Evolutionary conservation across 352 stramenopile species (phyloP), one percentile per base, ranked within the genome.

Genomic region (Albugo candida): DNA sequence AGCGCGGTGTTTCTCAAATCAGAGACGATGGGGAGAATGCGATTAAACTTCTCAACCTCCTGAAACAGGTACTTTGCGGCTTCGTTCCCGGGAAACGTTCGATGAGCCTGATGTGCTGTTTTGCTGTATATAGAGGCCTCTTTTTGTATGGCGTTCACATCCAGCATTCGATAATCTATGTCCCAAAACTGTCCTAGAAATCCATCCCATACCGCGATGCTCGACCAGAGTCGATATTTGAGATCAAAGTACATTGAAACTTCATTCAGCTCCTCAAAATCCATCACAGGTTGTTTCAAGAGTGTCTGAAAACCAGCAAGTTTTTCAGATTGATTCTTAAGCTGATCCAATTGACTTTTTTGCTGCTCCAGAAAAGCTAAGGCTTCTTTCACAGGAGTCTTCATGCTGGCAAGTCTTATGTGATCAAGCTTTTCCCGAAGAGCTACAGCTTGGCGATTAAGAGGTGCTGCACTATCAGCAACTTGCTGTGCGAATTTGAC

Each of bases 181-280:
- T 75, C 67, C 0, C 83, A 66, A 51, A 92, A 95, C 13, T 54
- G 62, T 8, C 67, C 58, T 0, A 77, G 84, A 17, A 95, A 61
- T 5, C 70, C 54, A 38, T 79, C 68, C 87, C 87, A 97, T 14
- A 91, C 68, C 47, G 81, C 51, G 13, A 95, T 50, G 0, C 81
- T 82, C 19, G 66, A 75, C 87, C 87, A 97, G 11, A 97, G 63
- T 51, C 84, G 82, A 53, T 83, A 82, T 52, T 97, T 96, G 24
- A 96, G 63, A 12, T 73, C 82, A 17, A 96, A 83, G 45, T 92
- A 71, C 0, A 60, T 63, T 0, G 65, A 61, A 2, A 96, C 81
- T 41, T 95, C 81, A 49, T 84, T 84, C 3, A 96, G 59, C 49
- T 88, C 75, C 27, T 71, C 85, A 24, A 92, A 94, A 17, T 96